These are phyloP conservation scores for Phytophthora parvispora DNA, from an alignment of 352 stramenopile genomes.

Conservation along the genomic window DNA sequence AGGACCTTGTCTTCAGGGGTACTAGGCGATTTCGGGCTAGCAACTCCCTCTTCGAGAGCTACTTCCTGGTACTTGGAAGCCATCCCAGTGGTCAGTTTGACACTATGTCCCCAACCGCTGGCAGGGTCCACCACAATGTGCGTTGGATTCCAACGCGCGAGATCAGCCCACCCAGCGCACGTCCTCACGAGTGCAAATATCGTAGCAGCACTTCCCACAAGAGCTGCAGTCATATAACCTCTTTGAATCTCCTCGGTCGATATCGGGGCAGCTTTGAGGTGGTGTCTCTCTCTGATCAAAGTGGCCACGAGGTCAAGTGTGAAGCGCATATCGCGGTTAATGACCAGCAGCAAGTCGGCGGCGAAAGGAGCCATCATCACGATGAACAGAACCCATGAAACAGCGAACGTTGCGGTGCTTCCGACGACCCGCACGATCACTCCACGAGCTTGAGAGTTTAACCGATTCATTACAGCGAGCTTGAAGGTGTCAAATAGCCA, in stretches of 20 bases:
- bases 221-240: constrained; percentile 23
- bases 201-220: constrained; percentile 13
- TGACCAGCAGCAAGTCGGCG: constrained; percentile 41
- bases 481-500: constrained; percentile 18
- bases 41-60: constrained; percentile 1
- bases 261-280: constrained; percentile 32
- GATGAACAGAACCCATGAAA: constrained; percentile 14
- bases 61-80: background rate
- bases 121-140: background rate
- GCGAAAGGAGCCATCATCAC: constrained; percentile 25
- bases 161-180: background rate
- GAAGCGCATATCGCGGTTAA: constrained; percentile 37
- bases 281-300: constrained; percentile 26
- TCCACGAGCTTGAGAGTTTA: background rate
- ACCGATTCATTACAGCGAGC: background rate
- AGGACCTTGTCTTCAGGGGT: background rate
- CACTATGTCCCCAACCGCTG: background rate
- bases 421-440: background rate
- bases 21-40: background rate
- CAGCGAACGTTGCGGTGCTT: background rate
- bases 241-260: constrained; percentile 29
- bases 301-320: constrained; percentile 36
- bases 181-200: background rate
- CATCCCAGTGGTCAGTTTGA: background rate
- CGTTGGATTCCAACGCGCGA: background rate